A percentile compares a stretch with the other conserved stretches of the same genome.
These are phyloP conservation scores for Aspergillus piperis DNA, from an alignment of 2,329 filamentous ascomycete species.

Conservation along the genomic window DNA sequence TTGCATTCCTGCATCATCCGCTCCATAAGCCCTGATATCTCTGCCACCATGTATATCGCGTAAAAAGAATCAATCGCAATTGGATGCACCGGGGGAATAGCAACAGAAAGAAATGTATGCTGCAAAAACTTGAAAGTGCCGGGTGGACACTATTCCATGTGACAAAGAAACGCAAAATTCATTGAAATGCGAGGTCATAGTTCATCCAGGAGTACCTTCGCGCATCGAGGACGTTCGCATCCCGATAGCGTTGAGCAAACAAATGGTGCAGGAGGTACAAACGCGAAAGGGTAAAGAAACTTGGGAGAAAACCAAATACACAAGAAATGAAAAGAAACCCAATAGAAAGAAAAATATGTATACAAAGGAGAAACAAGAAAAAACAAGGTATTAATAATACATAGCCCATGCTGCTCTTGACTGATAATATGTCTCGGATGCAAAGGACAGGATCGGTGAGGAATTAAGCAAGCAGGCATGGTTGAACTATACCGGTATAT, in stretches of 20 bases:
- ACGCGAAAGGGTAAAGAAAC: background rate
- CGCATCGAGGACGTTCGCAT: background rate
- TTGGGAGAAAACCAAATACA: background rate
- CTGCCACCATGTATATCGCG: constrained; percentile 16
- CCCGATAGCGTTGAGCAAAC: background rate
- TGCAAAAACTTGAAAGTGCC: constrained; percentile 2
- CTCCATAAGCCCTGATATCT: constrained; percentile 12
- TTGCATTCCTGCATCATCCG: constrained; percentile 12
- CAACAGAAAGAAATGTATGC: constrained; percentile 1
- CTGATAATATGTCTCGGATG: background rate
- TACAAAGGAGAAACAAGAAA: constrained; percentile 9
- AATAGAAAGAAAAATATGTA: constrained; percentile 19
- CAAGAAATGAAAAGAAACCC: background rate
- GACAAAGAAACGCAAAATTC: background rate
- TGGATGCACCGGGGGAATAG: constrained; percentile 1
- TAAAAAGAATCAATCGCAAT: constrained; percentile 7
- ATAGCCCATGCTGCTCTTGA: constrained; percentile 11
- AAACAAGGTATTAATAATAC: constrained; percentile 21
- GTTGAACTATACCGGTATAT: constrained; percentile 3
- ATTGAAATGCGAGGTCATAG: constrained; percentile 4
- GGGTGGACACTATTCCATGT: background rate
- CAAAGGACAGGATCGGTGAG: constrained; percentile 8
- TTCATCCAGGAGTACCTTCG: background rate
- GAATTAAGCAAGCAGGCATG: constrained; percentile 14
- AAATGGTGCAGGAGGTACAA: background rate